phyloP scores from a whole-genome alignment of 2,329 filamentous ascomycete genomes.

The Pseudogymnoascus pannorum region DNA sequence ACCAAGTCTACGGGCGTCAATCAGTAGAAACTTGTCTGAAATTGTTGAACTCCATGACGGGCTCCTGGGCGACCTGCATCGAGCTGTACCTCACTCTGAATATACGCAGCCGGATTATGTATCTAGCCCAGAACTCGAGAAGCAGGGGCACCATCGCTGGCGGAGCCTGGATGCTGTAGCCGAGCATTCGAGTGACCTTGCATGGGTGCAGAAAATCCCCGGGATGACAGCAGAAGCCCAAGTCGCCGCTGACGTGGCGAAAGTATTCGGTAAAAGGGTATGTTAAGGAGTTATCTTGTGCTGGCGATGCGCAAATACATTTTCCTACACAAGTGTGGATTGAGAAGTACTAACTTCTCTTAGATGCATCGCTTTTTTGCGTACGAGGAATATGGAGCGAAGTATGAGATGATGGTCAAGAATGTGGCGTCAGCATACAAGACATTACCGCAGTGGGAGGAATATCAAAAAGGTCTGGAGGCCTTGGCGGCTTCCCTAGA shows the following conservation, averaged over 20 bases:
- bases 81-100: slow-evolving; percentile 61
- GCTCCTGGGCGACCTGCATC: slow-evolving; percentile 67
- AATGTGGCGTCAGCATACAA: slow-evolving; percentile 65
- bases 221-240: slow-evolving; percentile 51
- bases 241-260: slow-evolving; percentile 53
- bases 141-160: slow-evolving; percentile 38
- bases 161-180: slow-evolving; percentile 33
- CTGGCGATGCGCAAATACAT: not conserved
- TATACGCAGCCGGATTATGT: slow-evolving; percentile 41
- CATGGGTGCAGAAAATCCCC: slow-evolving; percentile 40
- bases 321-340: not conserved
- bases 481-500: slow-evolving; percentile 68
- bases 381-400: slow-evolving; percentile 88
- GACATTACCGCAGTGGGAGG: slow-evolving; percentile 64
- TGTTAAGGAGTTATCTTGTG: slow-evolving; percentile 10
- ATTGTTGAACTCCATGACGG: slow-evolving; percentile 80
- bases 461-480: slow-evolving; percentile 80
- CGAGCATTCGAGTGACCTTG: slow-evolving; percentile 29
- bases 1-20: slow-evolving; percentile 58
- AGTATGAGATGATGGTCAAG: slow-evolving; percentile 78
- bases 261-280: slow-evolving; percentile 53
- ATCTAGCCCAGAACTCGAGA: slow-evolving; percentile 6
- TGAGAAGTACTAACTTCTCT: not conserved
- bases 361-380: slow-evolving; percentile 75
- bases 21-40: slow-evolving; percentile 71